A percentile compares a stretch with the other conserved stretches of the same genome.
Conservation (phyloP, 169 alveolate genomes). For the Cryptosporidium xiaoi region DNA sequence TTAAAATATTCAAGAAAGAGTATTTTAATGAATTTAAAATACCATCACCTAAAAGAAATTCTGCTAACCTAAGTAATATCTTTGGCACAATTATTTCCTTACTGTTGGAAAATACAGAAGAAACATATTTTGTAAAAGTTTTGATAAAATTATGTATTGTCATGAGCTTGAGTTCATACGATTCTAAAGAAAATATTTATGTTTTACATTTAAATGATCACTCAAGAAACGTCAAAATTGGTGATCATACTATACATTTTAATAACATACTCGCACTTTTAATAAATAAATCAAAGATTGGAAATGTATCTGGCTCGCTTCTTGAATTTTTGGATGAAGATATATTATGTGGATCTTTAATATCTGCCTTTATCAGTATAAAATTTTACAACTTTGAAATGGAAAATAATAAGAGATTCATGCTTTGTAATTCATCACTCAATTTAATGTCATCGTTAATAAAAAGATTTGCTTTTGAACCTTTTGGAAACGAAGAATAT, state of each 20-base stretch:
- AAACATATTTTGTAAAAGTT: background rate
- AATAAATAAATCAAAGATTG: constrained; percentile 9
- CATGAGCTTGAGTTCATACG: constrained; percentile 3
- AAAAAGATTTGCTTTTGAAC: constrained; percentile 22
- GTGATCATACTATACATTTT: constrained; percentile 6
- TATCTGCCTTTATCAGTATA: constrained; percentile 33
- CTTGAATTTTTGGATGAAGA: constrained; percentile 34
- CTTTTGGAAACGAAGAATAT: no score
- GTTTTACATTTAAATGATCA: background rate
- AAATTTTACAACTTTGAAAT: constrained; percentile 3
- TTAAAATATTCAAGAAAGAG: no score
- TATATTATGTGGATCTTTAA: constrained; percentile 11
- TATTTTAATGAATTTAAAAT: constrained; percentile 6
- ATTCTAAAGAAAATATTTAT: no score
- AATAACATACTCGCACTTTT: constrained; percentile 50
- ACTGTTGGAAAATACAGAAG: background rate
- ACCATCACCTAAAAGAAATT: constrained; percentile 43
- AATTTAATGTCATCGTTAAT: constrained; percentile 57
- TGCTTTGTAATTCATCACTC: constrained; percentile 39
- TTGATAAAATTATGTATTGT: constrained; percentile 20
- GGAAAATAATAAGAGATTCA: constrained; percentile 11
- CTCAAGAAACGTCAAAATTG: background rate
- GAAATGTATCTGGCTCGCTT: constrained; percentile 6
- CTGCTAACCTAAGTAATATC: constrained; percentile 8
- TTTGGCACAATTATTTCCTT: constrained; percentile 17